Evolutionary conservation across 2,329 filamentous ascomycete genomes (phyloP), one percentile per base, ranked within the genome.

Genomic region (Celoporthe dispersa): DNA sequence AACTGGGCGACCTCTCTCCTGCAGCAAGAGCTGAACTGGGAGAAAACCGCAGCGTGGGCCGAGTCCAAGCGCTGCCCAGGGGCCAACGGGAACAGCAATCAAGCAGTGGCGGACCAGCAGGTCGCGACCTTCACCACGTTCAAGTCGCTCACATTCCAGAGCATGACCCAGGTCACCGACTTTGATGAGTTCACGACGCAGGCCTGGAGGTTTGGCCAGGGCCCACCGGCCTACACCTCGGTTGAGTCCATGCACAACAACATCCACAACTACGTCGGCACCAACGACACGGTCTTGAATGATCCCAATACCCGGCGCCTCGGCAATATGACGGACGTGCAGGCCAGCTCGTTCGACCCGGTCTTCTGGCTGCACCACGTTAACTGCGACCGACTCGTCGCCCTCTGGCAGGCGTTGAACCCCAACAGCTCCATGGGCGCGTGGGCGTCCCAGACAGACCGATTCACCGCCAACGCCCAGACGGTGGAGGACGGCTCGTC

Each of bases 301-400:
- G 19, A 37, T 25, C 28, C 35, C 4, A 35, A 35, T 8, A 3
- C 35, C 35, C 35, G 35, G 4, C 35, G 35, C 4, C 35, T 35
- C 19, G 66, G 66, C 2, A 67, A 67, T 41, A 67, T 67, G 66
- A 48, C 66, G 1, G 57, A 67, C 9, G 66, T 67, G 2, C 57
- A 67, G 28, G 57, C 66, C 25, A 67, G 66, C 39, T 62, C 66
- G 28, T 67, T 67, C 28, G 66, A 67, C 66, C 66, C 66, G 0
- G 51, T 67, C 39, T 67, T 67, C 57, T 67, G 66, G 66, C 66
- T 67, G 19, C 66, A 67, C 33, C 66, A 67, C 19, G 66, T 62
- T 25, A 67, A 67, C 66, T 67, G 66, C 66, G 66, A 67, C 59
- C 55, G 66, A 12, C 55, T 67, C 39, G 57, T 55, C 12, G 66